Conservation (phyloP, 2,329 filamentous ascomycete species). For the Fusarium vanettenii region DNA sequence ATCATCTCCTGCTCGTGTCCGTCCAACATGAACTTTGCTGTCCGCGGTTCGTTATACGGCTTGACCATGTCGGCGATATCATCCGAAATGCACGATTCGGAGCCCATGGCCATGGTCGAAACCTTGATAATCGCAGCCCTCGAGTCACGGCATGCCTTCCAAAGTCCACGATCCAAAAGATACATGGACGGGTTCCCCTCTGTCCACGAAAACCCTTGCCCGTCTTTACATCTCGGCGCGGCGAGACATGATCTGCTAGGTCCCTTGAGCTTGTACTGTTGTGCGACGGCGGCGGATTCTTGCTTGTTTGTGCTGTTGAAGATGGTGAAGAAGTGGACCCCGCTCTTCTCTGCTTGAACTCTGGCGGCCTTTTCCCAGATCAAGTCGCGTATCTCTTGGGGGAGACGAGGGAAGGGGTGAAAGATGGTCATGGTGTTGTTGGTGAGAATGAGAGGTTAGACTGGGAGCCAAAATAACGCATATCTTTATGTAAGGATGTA, state of each 20-base stretch:
- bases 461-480: background rate
- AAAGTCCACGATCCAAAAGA: background rate
- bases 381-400: background rate
- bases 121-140: background rate
- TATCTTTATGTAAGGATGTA: background rate
- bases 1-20: background rate
- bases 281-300: background rate
- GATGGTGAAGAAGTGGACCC: slow-evolving; percentile 4
- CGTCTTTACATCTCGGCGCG: background rate
- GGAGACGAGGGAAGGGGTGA: background rate
- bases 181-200: background rate
- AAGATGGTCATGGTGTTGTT: background rate
- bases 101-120: background rate
- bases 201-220: background rate
- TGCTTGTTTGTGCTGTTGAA: background rate
- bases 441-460: background rate
- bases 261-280: background rate
- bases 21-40: background rate
- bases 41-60: background rate
- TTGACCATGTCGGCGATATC: background rate
- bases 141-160: background rate
- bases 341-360: background rate
- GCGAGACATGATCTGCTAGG: background rate
- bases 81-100: background rate
- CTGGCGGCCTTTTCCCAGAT: background rate